A percentile compares a stretch with the other conserved stretches of the same genome.
Evolutionary conservation across 345 rosid species (phyloP).

Genomic region (Viola odorata): DNA sequence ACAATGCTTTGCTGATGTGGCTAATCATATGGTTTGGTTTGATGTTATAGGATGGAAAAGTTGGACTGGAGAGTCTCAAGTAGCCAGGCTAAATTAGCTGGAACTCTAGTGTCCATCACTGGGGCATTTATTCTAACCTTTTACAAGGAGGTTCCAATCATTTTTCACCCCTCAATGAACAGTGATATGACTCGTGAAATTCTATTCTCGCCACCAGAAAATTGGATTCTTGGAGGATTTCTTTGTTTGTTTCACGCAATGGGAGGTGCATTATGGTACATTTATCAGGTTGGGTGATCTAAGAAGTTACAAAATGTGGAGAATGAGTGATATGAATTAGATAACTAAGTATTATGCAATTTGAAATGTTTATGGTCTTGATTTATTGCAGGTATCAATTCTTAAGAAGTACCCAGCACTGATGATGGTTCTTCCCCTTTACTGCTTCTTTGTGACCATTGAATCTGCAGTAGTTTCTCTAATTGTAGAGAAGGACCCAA

Average conservation of each 20-base stretch:
- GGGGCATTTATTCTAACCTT: constrained; percentile 18
- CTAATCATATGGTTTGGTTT: too few species aligned
- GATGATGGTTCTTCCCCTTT: background rate
- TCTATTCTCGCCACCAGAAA: background rate
- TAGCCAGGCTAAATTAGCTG: constrained; percentile 16
- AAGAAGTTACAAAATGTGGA: too few species aligned
- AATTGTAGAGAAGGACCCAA: constrained; percentile 4
- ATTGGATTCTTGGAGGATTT: constrained; percentile 18
- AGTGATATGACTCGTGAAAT: background rate
- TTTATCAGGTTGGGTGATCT: constrained; percentile 12
- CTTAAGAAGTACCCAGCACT: constrained; percentile 9
- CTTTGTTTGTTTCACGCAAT: constrained; percentile 8
- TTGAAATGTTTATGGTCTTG: background rate
- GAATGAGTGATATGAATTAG: background rate
- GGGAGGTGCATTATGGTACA: constrained; percentile 9
- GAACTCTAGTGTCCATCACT: constrained; percentile 15
- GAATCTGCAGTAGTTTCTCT: background rate
- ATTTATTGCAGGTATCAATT: constrained; percentile 6
- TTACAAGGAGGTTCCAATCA: constrained; percentile 17
- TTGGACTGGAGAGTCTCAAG: constrained; percentile 12
- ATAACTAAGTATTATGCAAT: background rate
- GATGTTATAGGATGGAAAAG: constrained; percentile 16
- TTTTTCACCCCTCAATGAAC: background rate
- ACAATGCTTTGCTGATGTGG: too few species aligned
- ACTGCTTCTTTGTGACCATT: constrained; percentile 3